A percentile compares a stretch with the other conserved stretches of the same genome.
These are phyloP conservation scores for Pseudogymnoascus sp. DNA, from an alignment of 2,329 filamentous ascomycete genomes.

Conservation along the genomic window DNA sequence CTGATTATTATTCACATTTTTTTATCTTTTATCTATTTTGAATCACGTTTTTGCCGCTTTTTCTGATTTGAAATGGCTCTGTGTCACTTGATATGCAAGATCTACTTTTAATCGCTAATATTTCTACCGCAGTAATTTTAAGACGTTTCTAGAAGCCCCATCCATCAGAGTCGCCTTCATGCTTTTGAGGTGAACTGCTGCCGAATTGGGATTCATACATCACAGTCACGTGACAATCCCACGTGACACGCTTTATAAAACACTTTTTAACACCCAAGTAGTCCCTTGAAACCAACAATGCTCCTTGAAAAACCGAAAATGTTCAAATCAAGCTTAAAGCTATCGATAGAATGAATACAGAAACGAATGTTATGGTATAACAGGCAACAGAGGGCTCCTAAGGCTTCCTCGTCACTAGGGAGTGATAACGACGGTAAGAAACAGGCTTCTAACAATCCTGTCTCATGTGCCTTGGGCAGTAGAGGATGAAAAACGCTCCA, in stretches of 20 bases:
- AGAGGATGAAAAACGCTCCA: too few species aligned
- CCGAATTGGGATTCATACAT: neutral
- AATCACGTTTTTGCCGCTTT: neutral
- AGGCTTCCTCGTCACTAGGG: neutral
- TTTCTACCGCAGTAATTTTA: neutral
- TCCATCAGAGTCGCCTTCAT: neutral
- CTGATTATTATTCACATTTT: neutral
- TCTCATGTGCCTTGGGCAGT: too few species aligned
- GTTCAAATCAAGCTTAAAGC: neutral
- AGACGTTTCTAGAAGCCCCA: neutral
- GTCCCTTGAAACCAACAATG: neutral
- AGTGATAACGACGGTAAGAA: too few species aligned
- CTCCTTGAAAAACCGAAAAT: neutral
- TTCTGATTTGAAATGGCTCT: neutral
- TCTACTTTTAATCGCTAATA: neutral
- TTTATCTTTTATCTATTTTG: neutral
- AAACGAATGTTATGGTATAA: neutral
- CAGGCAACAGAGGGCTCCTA: neutral
- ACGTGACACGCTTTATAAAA: neutral
- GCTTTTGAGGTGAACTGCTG: neutral
- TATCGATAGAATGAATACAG: neutral
- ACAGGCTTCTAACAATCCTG: too few species aligned
- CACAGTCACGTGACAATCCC: neutral
- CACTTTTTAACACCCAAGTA: neutral
- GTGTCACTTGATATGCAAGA: constrained; percentile 8